Evolutionary conservation across 129 eudicot genomes (phyloP), one percentile per base, ranked within the genome.

Genomic region (Pittosporum tobira): DNA sequence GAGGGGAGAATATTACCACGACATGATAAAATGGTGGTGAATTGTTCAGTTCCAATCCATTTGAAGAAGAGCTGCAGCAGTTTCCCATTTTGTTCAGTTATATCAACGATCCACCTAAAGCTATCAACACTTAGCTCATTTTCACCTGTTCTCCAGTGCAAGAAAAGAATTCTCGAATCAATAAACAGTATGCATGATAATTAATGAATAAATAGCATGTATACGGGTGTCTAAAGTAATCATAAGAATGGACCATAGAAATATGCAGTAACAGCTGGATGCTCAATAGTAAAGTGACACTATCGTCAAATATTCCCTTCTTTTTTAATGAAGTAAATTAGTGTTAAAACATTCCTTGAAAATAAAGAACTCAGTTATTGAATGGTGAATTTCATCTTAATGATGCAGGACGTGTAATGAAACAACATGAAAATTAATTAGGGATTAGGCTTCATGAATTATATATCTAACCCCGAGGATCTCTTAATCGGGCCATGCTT

Each of bases 51-150:
- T 80, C 95, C 44, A 73, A 69, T 45, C 60, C 66, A 58, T 69
- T 78, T 34, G 93, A 77, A 61, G 85, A 73, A 40, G 84, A 89
- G 57, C 88, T 77, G 63, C 94, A 84, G 65, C 96, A 87, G 65
- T 91, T 93, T 72, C 97, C 97, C 97, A 89, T 89, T 66, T 64
- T 63, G 37, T 48, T 55, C 66, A 74, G 36, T 34, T 59, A 46
- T 63, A n/a, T 64, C n/a, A 25, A 37, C 63, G 68, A 81, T 81
- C 73, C 65, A 57, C 73, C 70, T 20, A 84, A 74, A 62, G 73
- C 65, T 73, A 59, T 49, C 26, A 48, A 65, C 65, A 65, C 62
- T 27, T 46, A 59, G 75, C 31, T 75, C 90, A 79, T 84, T 54
- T 37, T 54, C 58, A 62, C 61, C 79, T 70, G 69, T 66, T 55